Evolutionary conservation across 1,284 basidiomycete species (phyloP).

Genomic region (Marasmius oreades): DNA sequence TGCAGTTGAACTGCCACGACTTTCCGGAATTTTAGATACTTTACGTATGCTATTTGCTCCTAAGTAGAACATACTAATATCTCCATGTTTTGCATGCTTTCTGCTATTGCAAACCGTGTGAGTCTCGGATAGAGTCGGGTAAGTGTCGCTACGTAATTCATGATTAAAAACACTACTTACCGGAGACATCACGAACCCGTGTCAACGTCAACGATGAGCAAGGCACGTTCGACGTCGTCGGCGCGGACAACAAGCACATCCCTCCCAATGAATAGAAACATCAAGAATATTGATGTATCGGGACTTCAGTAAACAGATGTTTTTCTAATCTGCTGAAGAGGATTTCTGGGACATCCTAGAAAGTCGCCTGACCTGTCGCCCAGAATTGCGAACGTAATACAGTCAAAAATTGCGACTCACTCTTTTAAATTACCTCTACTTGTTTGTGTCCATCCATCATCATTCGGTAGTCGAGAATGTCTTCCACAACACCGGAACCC

Average conservation of each 20-base stretch:
- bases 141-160: too few species aligned
- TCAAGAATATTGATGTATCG: too few species aligned
- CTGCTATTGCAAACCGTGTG: too few species aligned
- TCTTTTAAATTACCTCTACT: slow-evolving; percentile 1
- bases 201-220: not conserved
- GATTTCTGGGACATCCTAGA: not conserved
- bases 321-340: not conserved
- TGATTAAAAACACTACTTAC: too few species aligned
- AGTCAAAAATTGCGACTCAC: slow-evolving; percentile 4
- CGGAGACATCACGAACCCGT: not conserved
- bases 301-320: not conserved
- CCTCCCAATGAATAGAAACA: not conserved
- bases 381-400: slow-evolving; percentile 6
- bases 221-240: not conserved
- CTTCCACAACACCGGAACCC: not conserved
- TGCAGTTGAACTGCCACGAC: not conserved
- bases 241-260: not conserved
- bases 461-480: not conserved
- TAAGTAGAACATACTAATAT: not conserved
- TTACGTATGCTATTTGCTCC: not conserved
- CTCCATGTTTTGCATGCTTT: too few species aligned
- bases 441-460: slow-evolving; percentile 1
- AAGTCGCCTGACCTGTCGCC: not conserved
- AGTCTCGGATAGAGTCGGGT: too few species aligned
- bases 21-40: not conserved